A percentile compares a stretch with the other conserved stretches of the same genome.
Conservation (phyloP, 2,329 filamentous ascomycete species). For the Cladophialophora chaetospira region DNA sequence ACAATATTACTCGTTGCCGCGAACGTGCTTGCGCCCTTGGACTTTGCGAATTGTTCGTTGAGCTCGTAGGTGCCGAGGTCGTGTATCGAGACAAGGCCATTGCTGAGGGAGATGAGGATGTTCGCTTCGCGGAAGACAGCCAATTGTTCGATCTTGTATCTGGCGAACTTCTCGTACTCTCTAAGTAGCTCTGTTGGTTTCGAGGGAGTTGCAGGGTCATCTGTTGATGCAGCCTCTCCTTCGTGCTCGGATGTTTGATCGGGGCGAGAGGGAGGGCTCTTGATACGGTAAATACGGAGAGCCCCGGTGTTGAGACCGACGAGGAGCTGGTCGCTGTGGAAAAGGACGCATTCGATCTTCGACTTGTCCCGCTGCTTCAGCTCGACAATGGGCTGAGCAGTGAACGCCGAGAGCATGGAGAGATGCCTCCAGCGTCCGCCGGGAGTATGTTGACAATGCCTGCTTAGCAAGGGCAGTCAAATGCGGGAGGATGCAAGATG, state of each 20-base stretch:
- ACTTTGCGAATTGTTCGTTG: constrained; percentile 76
- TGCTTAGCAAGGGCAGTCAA: neutral
- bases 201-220: constrained; percentile 31
- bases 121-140: constrained; percentile 95
- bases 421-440: neutral
- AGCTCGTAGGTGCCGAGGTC: constrained; percentile 83
- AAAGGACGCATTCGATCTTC: constrained; percentile 92
- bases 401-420: constrained; percentile 93
- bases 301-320: constrained; percentile 89
- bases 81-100: constrained; percentile 84
- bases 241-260: constrained; percentile 36
- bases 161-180: constrained; percentile 92
- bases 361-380: constrained; percentile 93
- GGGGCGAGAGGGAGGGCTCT: constrained; percentile 56
- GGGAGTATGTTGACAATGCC: no score
- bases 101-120: constrained; percentile 85
- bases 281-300: constrained; percentile 87
- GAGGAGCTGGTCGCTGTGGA: constrained; percentile 87
- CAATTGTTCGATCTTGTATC: constrained; percentile 86
- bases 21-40: constrained; percentile 86
- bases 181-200: constrained; percentile 77
- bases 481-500: no score
- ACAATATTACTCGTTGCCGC: constrained; percentile 95
- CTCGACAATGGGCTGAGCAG: constrained; percentile 94
- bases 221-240: constrained; percentile 25